Evolutionary conservation across 202 grass and related monocot genomes (phyloP), one percentile per base, ranked within the genome.

Genomic region (Schoenoplectus triqueter): DNA sequence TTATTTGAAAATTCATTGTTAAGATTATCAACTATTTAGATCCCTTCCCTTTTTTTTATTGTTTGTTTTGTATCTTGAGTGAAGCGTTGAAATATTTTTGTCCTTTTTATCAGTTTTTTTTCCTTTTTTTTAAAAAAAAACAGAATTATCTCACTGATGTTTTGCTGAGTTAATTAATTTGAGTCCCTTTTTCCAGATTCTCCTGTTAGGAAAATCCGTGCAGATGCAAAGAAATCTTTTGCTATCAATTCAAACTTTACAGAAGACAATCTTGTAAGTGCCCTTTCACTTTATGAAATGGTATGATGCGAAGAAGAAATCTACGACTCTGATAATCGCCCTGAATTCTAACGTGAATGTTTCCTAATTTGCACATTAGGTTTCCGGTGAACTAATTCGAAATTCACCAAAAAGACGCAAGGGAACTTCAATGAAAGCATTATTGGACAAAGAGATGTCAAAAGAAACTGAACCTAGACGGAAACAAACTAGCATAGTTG

Each of bases 401-500:
- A 86, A 20, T 84, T 87, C 73, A 39, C 55, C 85, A 40, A 86
- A 82, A 22, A 48, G 78, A 42, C 90, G 87, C 64, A 88, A 86
- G 79, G 86, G 81, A 62, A 92, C 87, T 81, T 91, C 90, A 69
- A 78, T 98, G 84, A 95, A 94, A 88, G 84, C 90, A 86, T 81
- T 95, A 86, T 86, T 98, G 84, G 88, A 79, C 86, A 90, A 94
- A 9, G 96, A 98, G 81, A 98, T 86, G 87, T 82, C 64, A 68
- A 91, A 89, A 90, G 91, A 93, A 86, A 52, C 75, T 10, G 90
- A 91, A 62, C 89, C 79, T 61, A 94, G 88, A 69, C 85, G 87
- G 56, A 92, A 90, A 61, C 46, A 87, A 62, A 82, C 80, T 73
- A 90, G 87, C 92, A 64, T 98, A 47, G 60, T 98, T 87, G 93